Conservation (phyloP, 257 asterid genomes). For the Ocimum tenuiflorum region DNA sequence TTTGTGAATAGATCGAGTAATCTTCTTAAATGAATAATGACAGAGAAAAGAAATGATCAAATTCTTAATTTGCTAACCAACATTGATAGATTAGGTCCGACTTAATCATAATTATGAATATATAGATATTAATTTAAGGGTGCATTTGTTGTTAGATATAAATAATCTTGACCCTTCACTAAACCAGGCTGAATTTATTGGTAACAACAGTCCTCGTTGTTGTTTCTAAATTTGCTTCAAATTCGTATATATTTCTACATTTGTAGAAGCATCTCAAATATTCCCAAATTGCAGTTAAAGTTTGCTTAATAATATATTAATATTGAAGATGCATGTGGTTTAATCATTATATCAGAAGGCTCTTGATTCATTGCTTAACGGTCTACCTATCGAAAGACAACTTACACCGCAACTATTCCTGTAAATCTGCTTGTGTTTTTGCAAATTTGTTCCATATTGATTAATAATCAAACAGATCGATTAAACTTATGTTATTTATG, state of each 20-base stretch:
- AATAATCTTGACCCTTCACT: no score
- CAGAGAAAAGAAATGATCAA: no score
- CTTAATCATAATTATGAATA: no score
- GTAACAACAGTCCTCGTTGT: not conserved
- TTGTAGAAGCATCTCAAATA: not conserved
- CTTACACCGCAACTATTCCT: constrained; percentile 20
- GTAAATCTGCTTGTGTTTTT: constrained; percentile 11
- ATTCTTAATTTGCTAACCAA: no score
- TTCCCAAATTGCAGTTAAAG: not conserved
- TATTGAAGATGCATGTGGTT: constrained; percentile 14
- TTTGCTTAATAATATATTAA: not conserved
- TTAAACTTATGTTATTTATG: no score
- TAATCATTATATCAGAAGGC: constrained; percentile 11
- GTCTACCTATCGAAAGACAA: constrained; percentile 34
- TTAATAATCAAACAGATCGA: not conserved
- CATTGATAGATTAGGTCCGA: no score
- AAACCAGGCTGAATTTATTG: no score
- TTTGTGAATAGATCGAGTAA: no score
- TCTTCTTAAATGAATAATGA: no score
- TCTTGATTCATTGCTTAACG: constrained; percentile 10
- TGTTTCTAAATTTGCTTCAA: not conserved
- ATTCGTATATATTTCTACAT: not conserved
- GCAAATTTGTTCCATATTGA: not conserved
- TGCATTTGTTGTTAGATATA: no score
- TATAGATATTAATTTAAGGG: no score